phyloP scores from a whole-genome alignment of 257 asterid genomes.

The Solanum bulbocastanum region DNA sequence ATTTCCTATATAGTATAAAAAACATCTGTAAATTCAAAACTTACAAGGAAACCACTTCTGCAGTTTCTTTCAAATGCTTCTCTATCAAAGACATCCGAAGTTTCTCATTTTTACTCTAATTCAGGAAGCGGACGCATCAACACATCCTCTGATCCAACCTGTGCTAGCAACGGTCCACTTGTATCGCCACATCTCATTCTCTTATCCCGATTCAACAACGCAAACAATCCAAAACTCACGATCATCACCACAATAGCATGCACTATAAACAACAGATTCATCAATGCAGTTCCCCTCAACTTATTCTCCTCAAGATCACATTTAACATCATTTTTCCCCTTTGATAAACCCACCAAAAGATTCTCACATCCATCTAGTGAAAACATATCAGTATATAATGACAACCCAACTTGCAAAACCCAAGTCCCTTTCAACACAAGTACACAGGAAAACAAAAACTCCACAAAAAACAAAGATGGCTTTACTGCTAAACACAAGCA shows the following conservation, averaged over 20 bases:
- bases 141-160: conserved; percentile 40
- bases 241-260: conserved; percentile 35
- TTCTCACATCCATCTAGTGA: conserved; percentile 53
- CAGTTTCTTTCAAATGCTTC: background rate
- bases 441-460: conserved; percentile 51
- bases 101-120: conserved; percentile 45
- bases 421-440: conserved; percentile 70
- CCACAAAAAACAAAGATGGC: conserved; percentile 51
- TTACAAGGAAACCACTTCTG: conserved; percentile 1
- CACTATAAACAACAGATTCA: conserved; percentile 41
- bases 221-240: conserved; percentile 35
- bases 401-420: conserved; percentile 73
- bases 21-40: conserved; percentile 2
- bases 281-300: conserved; percentile 59
- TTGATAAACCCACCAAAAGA: conserved; percentile 11
- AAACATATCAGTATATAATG: conserved; percentile 59
- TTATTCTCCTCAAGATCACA: conserved; percentile 62
- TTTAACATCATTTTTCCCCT: conserved; percentile 43
- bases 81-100: background rate
- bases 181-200: conserved; percentile 36
- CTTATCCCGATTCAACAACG: conserved; percentile 28
- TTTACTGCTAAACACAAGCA: conserved; percentile 51
- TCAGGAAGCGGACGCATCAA: conserved; percentile 58
- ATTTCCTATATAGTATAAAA: background rate
- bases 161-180: conserved; percentile 34